Percentiles rank a stretch among this genome's conserved stretches.
Conservation (phyloP, 2,329 filamentous ascomycete species). For the Aspergillus niger region DNA sequence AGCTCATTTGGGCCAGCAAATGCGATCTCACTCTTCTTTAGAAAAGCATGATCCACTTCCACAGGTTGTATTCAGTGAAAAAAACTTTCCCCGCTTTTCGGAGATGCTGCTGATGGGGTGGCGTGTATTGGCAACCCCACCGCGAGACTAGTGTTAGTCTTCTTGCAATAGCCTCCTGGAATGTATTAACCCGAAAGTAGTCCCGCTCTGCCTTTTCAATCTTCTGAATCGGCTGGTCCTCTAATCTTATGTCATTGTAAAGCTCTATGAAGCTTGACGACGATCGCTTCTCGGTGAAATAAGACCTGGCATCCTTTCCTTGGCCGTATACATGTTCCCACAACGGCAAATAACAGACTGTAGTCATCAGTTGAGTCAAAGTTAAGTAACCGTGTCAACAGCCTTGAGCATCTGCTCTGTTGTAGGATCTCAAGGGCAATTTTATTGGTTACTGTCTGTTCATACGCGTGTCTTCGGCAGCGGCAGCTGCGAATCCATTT, state of each 20-base stretch:
- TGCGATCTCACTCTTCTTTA: too few relatives aligned
- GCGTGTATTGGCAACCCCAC: not conserved
- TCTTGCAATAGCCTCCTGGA: not conserved
- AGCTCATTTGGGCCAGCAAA: too few relatives aligned
- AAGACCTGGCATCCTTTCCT: slow-evolving; percentile 9
- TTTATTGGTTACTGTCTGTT: slow-evolving; percentile 9
- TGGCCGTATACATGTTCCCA: slow-evolving; percentile 12
- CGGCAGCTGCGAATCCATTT: slow-evolving; percentile 11
- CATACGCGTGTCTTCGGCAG: not conserved
- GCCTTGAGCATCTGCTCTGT: slow-evolving; percentile 15
- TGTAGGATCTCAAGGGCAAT: slow-evolving; percentile 15
- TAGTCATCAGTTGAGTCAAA: slow-evolving; percentile 24
- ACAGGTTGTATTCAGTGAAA: not conserved
- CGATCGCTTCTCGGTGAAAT: slow-evolving; percentile 11
- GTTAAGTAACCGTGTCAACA: slow-evolving; percentile 22
- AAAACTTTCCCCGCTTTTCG: not conserved
- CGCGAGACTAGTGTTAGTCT: not conserved
- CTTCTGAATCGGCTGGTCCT: not conserved
- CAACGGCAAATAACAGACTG: slow-evolving; percentile 20
- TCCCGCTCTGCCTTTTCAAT: not conserved
- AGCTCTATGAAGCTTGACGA: slow-evolving; percentile 14
- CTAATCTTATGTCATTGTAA: slow-evolving; percentile 14
- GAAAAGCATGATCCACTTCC: not conserved
- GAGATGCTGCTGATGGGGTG: not conserved
- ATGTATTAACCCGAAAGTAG: not conserved